A percentile compares a stretch with the other conserved stretches of the same genome.
Evolutionary conservation across 768 basidiomycete species (phyloP).

Genomic region (Naganishia onofrii): DNA sequence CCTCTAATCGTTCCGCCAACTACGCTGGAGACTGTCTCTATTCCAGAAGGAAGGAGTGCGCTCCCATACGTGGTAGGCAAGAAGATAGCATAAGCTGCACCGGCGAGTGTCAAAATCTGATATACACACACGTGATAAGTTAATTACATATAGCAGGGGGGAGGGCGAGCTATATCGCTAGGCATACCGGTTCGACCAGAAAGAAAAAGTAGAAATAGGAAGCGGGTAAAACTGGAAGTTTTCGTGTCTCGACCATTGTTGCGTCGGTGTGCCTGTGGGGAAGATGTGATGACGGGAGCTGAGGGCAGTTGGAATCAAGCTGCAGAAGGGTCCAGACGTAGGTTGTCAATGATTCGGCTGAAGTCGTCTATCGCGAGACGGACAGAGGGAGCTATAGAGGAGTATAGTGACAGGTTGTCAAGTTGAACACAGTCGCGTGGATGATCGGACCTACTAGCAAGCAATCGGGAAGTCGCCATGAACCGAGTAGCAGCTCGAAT

Average conservation of each 20-base stretch:
- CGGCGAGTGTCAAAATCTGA: conserved; percentile 41
- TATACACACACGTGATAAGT: not conserved
- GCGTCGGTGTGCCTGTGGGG: not conserved
- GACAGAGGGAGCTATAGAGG: not conserved
- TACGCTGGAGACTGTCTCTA: conserved; percentile 33
- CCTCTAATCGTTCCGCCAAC: conserved; percentile 43
- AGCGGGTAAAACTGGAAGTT: conserved; percentile 1
- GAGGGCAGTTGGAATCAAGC: not conserved
- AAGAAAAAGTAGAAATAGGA: conserved; percentile 18
- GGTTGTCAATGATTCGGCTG: not conserved
- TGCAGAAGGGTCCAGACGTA: not conserved
- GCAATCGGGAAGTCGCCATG: conserved; percentile 2
- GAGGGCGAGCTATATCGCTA: not conserved
- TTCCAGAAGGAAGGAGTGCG: conserved; percentile 33
- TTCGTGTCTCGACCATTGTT: not conserved
- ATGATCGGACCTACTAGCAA: not conserved
- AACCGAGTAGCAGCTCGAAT: not conserved
- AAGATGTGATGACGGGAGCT: not conserved
- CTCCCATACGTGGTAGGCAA: conserved; percentile 39
- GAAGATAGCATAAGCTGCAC: conserved; percentile 46
- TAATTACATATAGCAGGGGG: not conserved
- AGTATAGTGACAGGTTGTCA: too few species aligned
- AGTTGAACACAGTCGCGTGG: not conserved
- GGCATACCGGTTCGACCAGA: conserved; percentile 20
- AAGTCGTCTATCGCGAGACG: not conserved